A percentile compares a stretch with the other conserved stretches of the same genome.
Evolutionary conservation across 768 basidiomycete genomes (phyloP).

Genomic region (Pulveroboletus ravenelii): DNA sequence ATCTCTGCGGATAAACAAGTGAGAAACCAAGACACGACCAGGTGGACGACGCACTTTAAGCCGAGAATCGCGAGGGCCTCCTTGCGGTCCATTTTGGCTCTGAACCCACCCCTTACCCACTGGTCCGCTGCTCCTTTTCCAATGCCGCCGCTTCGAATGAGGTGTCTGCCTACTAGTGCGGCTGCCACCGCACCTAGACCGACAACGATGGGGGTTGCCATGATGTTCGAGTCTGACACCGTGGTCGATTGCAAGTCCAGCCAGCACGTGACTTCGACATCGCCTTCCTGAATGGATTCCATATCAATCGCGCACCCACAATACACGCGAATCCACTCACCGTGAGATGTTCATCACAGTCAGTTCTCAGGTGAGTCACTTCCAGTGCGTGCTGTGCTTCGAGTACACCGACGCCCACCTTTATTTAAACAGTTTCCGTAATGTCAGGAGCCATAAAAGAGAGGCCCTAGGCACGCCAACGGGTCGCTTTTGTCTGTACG

Average conservation of each 20-base stretch:
- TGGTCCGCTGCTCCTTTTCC: constrained; percentile 64
- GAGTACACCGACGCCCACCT: neutral
- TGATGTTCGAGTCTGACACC: constrained; percentile 23
- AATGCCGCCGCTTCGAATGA: constrained; percentile 59
- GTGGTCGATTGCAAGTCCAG: too few relatives aligned
- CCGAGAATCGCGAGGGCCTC: constrained; percentile 92
- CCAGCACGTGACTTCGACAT: neutral
- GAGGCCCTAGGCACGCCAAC: neutral
- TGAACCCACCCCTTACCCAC: constrained; percentile 94
- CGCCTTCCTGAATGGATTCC: neutral
- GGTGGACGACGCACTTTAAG: constrained; percentile 65
- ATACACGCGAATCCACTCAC: neutral
- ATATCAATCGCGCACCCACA: constrained; percentile 5
- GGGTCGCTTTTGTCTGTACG: neutral
- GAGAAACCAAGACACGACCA: neutral
- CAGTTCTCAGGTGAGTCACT: neutral
- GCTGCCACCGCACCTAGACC: constrained; percentile 77
- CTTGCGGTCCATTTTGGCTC: constrained; percentile 90
- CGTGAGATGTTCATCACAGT: neutral
- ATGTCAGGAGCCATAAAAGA: constrained; percentile 5
- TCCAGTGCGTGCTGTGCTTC: constrained; percentile 14
- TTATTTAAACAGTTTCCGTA: neutral
- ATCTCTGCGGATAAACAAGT: constrained; percentile 52
- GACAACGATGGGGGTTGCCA: constrained; percentile 76
- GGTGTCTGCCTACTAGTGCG: constrained; percentile 67